These are phyloP conservation scores for Cladorrhinum sp. DNA, from an alignment of 2,329 filamentous ascomycete species.

Conservation along the genomic window DNA sequence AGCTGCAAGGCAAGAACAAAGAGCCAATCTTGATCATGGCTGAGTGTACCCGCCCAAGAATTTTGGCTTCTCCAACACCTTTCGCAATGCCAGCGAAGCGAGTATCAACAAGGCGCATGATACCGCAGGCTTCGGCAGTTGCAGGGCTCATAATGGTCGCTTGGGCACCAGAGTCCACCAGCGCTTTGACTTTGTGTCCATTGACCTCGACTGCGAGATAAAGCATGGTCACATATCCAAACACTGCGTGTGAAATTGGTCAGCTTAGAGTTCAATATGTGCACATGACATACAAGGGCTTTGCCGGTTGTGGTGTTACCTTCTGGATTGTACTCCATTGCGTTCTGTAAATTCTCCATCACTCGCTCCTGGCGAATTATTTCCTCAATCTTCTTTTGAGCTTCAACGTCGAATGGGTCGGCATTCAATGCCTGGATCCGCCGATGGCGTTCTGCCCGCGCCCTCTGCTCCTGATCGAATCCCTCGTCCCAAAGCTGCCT, in stretches of 20 bases:
- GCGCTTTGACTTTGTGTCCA: slow-evolving; percentile 84
- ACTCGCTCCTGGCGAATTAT: slow-evolving; percentile 94
- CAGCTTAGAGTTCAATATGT: slow-evolving; percentile 6
- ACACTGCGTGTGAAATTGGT: slow-evolving; percentile 57
- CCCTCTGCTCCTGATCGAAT: slow-evolving; percentile 66
- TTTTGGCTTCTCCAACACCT: slow-evolving; percentile 90
- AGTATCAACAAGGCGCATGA: slow-evolving; percentile 92
- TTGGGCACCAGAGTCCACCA: slow-evolving; percentile 96
- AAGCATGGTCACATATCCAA: slow-evolving; percentile 91
- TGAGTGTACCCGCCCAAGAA: slow-evolving; percentile 91
- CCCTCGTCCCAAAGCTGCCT: slow-evolving; percentile 67
- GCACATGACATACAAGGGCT: background rate
- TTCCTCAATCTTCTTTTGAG: slow-evolving; percentile 89
- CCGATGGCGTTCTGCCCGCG: slow-evolving; percentile 73
- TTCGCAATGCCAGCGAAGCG: slow-evolving; percentile 89
- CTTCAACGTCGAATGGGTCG: slow-evolving; percentile 90
- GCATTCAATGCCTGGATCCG: slow-evolving; percentile 84
- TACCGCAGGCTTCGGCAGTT: slow-evolving; percentile 87
- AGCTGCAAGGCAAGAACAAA: slow-evolving; percentile 85
- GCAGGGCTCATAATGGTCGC: slow-evolving; percentile 97
- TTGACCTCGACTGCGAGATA: slow-evolving; percentile 97
- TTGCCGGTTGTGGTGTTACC: slow-evolving; percentile 49
- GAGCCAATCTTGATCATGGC: slow-evolving; percentile 92
- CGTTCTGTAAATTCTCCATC: slow-evolving; percentile 92
- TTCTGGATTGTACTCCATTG: slow-evolving; percentile 96